A percentile compares a stretch with the other conserved stretches of the same genome.
Evolutionary conservation across 2,329 filamentous ascomycete genomes (phyloP).

Genomic region (Epichloe baconii): DNA sequence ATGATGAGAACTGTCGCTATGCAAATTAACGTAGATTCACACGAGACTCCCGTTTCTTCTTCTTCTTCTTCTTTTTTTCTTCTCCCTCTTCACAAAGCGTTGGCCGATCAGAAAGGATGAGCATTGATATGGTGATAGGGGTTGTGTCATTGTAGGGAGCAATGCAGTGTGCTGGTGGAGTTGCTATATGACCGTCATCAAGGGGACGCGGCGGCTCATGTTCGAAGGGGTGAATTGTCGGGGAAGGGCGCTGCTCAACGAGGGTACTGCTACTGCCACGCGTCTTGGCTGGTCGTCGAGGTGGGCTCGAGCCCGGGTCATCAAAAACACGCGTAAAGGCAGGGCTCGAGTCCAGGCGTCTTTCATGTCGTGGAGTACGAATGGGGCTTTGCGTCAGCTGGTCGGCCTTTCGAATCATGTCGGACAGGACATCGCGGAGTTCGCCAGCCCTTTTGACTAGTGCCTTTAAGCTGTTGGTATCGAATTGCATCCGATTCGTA

Average conservation of each 20-base stretch:
- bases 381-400: conserved; percentile 43
- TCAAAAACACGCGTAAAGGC: conserved; percentile 55
- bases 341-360: conserved; percentile 44
- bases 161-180: not conserved
- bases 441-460: conserved; percentile 50
- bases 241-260: conserved; percentile 34
- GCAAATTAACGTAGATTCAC: conserved; percentile 18
- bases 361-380: conserved; percentile 32
- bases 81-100: conserved; percentile 10
- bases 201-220: conserved; percentile 41
- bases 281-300: conserved; percentile 36
- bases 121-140: not conserved
- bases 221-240: conserved; percentile 38
- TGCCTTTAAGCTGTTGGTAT: conserved; percentile 55
- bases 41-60: conserved; percentile 10
- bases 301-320: conserved; percentile 43
- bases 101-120: not conserved
- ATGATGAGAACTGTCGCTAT: conserved; percentile 22
- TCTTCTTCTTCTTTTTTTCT: conserved; percentile 7
- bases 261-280: conserved; percentile 39
- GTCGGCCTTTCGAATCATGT: conserved; percentile 46
- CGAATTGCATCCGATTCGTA: conserved; percentile 47
- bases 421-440: conserved; percentile 45
- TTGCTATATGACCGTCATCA: conserved; percentile 48
- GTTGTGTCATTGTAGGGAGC: not conserved